Percentiles rank a stretch among this genome's conserved stretches.
phyloP scores from a whole-genome alignment of 2,329 filamentous ascomycete species.

The Fusarium sp. region DNA sequence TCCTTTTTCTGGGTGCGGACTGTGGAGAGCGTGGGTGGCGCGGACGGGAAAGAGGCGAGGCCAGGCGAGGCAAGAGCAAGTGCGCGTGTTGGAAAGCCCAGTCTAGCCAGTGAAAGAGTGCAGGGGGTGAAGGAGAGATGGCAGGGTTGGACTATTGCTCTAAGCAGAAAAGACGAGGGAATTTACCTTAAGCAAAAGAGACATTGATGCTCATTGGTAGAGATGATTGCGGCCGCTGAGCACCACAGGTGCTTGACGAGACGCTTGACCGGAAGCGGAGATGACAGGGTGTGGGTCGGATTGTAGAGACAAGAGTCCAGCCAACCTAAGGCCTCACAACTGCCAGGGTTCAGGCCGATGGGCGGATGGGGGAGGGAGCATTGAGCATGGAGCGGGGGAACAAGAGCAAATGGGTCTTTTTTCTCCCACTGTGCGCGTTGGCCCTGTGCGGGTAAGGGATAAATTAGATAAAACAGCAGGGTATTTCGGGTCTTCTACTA shows the following conservation, averaged over 20 bases:
- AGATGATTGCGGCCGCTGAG: constrained; percentile 23
- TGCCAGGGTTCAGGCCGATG: constrained; percentile 27
- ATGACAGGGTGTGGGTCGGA: constrained; percentile 33
- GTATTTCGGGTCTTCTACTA: constrained; percentile 1
- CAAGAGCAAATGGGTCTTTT: constrained; percentile 14
- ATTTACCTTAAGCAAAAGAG: constrained; percentile 35
- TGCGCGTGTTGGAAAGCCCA: constrained; percentile 17
- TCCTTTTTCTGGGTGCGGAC: constrained; percentile 40
- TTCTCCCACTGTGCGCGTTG: constrained; percentile 14
- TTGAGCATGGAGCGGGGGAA: constrained; percentile 36
- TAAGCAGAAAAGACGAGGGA: constrained; percentile 24
- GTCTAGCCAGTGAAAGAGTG: constrained; percentile 35
- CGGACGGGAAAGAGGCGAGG: constrained; percentile 54
- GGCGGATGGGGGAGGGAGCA: constrained; percentile 29
- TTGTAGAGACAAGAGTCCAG: constrained; percentile 26
- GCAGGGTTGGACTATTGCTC: constrained; percentile 8
- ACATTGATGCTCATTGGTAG: constrained; percentile 30
- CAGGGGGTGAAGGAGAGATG: constrained; percentile 2
- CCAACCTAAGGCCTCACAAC: constrained; percentile 9
- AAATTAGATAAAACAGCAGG: constrained; percentile 8
- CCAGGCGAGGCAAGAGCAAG: constrained; percentile 37
- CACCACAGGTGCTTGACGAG: constrained; percentile 43
- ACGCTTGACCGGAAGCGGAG: constrained; percentile 40
- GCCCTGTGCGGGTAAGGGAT: constrained; percentile 7
- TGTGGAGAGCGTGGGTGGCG: constrained; percentile 41